Percentiles rank a stretch among this genome's conserved stretches.
These are phyloP conservation scores for Dothideomycetidae sp. DNA, from an alignment of 2,329 filamentous ascomycete genomes.

Conservation along the genomic window DNA sequence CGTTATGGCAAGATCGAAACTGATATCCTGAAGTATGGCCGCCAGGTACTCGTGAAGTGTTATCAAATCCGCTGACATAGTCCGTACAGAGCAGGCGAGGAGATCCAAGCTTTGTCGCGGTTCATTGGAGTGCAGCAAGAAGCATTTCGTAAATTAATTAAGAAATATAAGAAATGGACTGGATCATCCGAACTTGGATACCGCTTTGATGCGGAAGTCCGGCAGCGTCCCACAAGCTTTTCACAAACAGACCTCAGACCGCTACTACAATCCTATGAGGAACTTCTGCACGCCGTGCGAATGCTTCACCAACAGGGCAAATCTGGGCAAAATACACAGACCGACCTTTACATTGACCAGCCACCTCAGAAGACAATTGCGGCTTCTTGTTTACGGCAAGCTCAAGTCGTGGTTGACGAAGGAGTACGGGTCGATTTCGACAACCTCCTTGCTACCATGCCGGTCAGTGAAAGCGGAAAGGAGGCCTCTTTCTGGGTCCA, in stretches of 20 bases:
- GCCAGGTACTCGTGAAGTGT: background rate
- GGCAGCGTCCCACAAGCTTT: slow-evolving; percentile 56
- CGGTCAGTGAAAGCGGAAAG: slow-evolving; percentile 31
- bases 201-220: slow-evolving; percentile 52
- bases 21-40: slow-evolving; percentile 30
- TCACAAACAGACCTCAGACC: slow-evolving; percentile 49
- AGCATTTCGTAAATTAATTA: slow-evolving; percentile 69
- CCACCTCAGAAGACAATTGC: slow-evolving; percentile 6
- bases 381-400: slow-evolving; percentile 19
- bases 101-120: slow-evolving; percentile 54
- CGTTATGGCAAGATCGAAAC: slow-evolving; percentile 37
- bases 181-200: slow-evolving; percentile 50
- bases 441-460: slow-evolving; percentile 32
- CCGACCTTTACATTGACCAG: slow-evolving; percentile 10
- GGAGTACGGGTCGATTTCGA: slow-evolving; percentile 35
- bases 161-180: slow-evolving; percentile 85
- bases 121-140: slow-evolving; percentile 61
- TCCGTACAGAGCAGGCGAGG: slow-evolving; percentile 45
- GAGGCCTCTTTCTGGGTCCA: slow-evolving; percentile 42
- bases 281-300: slow-evolving; percentile 31
- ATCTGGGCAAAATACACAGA: slow-evolving; percentile 11
- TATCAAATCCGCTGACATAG: slow-evolving; percentile 2
- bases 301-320: slow-evolving; percentile 27
- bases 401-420: slow-evolving; percentile 27
- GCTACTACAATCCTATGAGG: slow-evolving; percentile 35